Percentiles rank a stretch among this genome's conserved stretches.
These are phyloP conservation scores for Berkeleyomyces rouxiae DNA, from an alignment of 2,329 filamentous ascomycete species.

Conservation along the genomic window DNA sequence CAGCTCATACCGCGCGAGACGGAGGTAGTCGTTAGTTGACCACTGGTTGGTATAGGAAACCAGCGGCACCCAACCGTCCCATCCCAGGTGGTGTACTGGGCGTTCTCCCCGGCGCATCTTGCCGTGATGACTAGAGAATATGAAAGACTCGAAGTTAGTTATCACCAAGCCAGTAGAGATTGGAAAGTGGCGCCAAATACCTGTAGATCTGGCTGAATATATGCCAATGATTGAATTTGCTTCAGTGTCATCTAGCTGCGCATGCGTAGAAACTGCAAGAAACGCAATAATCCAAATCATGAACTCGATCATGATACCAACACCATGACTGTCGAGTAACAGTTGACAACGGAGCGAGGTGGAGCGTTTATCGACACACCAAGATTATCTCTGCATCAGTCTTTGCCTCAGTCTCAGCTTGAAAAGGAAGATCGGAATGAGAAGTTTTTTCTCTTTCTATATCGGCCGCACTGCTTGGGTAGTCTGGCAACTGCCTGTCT, in stretches of 20 bases:
- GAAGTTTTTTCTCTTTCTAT: neutral
- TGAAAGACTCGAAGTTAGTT: neutral
- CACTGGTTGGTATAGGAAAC: neutral
- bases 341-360: no score
- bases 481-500: neutral
- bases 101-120: slow-evolving; percentile 1
- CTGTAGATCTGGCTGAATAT: neutral
- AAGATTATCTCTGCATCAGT: neutral
- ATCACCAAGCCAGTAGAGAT: neutral
- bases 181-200: neutral
- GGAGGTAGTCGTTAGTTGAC: neutral
- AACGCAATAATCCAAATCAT: neutral
- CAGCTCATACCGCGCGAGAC: slow-evolving; percentile 7
- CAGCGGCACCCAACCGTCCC: slow-evolving; percentile 9
- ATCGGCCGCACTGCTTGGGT: neutral
- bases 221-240: slow-evolving; percentile 1
- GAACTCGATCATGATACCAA: neutral
- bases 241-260: neutral
- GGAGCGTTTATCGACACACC: no score
- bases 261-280: neutral
- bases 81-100: slow-evolving; percentile 11
- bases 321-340: neutral
- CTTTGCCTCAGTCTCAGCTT: neutral
- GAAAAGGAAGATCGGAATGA: neutral
- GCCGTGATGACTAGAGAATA: slow-evolving; percentile 1